phyloP scores from a whole-genome alignment of 1,139 yeast species.

The Scheffersomyces titani region DNA sequence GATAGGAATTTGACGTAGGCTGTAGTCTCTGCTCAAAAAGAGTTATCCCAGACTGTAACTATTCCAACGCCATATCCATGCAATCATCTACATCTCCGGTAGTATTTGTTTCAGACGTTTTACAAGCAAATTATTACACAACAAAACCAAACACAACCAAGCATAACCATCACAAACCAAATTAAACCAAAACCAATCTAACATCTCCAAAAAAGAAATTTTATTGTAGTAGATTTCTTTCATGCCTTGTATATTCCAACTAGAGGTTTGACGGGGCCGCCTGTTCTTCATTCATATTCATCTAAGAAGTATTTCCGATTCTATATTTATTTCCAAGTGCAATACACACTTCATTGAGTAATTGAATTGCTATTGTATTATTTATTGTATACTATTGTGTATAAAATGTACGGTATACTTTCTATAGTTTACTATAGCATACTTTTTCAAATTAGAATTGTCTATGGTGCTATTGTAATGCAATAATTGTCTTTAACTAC shows the following conservation, averaged over 20 bases:
- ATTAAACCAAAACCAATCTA: not conserved
- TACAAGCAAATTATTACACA: not conserved
- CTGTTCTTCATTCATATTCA: not conserved
- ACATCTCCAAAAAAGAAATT: not conserved
- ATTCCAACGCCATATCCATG: not conserved
- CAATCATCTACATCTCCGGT: conserved; percentile 1
- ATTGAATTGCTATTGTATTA: not conserved
- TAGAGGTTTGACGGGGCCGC: not conserved
- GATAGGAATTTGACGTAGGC: not conserved
- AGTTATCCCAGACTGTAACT: not conserved
- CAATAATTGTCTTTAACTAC: not conserved
- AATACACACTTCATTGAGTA: not conserved
- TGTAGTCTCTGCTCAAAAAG: not conserved
- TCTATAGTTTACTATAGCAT: too few relatives aligned
- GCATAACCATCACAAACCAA: not conserved
- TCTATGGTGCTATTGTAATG: not conserved
- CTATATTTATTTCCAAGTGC: not conserved
- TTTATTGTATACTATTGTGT: not conserved
- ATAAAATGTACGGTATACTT: too few relatives aligned
- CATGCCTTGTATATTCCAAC: not conserved
- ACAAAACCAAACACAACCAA: not conserved
- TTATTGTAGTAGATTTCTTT: not conserved
- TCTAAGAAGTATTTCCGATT: not conserved
- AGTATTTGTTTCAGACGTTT: not conserved
- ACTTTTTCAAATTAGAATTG: too few relatives aligned